Evolutionary conservation across 768 basidiomycete species (phyloP), one percentile per base, ranked within the genome.

Genomic region (Russula dissimulans): DNA sequence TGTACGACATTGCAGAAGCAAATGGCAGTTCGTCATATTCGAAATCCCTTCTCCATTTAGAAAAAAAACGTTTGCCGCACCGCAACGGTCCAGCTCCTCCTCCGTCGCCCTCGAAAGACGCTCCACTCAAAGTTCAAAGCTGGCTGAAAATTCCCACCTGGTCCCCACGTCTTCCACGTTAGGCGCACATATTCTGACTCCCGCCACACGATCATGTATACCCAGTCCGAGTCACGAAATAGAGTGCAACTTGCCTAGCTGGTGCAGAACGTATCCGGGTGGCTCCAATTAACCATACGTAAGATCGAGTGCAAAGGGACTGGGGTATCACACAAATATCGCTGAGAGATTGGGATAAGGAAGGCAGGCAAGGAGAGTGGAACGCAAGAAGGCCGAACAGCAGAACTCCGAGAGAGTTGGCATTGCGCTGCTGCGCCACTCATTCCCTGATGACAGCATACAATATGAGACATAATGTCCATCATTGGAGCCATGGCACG

Each of bases 81-180:
- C 32, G 4, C 39, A 50, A 34, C 46, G 2, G 57, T 47, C 62
- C 62, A 59, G 22, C 7, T 41, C 44, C 50, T 52, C 18, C 41
- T 38, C 48, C 49, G 53, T n/a, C 45, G 41, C 39, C 49, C 39
- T 39, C 48, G 54, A 22, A 60, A 14, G 48, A 63, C 45, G 29
- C 44, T 59, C 62, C 62, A 60, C 29, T 63, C 62, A 38, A 45
- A 51, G 43, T 48, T 46, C 43, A 62, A n/a, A n/a, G n/a, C 22
- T 51, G 34, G 50, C 52, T 42, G 36, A 58, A 32, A 34, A 62
- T 31, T 62, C 61, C 61, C 61, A 62, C 11, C 61, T 62, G 44
- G 38, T 18, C 12, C 7, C 17, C 22, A 26, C 3, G 32, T 18
- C 26, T 42, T 18, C 34, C 29, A 11, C 11, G 42, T 7, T 17